Evolutionary conservation across 306 rosid genomes (phyloP).

Genomic region (Quercus engelmannii): DNA sequence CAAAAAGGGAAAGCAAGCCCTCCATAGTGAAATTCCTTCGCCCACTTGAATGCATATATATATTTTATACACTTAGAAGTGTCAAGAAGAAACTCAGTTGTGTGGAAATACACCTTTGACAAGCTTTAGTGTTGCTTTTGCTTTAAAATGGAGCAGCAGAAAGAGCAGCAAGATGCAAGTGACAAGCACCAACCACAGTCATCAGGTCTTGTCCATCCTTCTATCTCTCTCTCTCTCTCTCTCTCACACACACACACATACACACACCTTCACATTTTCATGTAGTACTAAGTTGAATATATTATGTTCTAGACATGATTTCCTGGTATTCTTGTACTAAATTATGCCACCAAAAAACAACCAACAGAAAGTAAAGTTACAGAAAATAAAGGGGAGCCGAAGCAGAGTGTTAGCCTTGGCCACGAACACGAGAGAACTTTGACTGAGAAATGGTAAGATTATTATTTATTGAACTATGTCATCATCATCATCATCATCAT

Average conservation of each 20-base stretch:
- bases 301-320: background rate
- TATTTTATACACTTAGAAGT: background rate
- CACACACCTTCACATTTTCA: background rate
- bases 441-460: background rate
- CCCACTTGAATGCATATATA: background rate
- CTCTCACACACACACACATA: background rate
- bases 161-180: background rate
- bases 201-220: background rate
- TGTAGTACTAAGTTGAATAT: background rate
- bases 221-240: background rate
- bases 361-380: background rate
- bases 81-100: background rate
- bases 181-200: background rate
- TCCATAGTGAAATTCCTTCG: background rate
- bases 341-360: background rate
- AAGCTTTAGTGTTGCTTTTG: background rate
- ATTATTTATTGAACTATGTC: background rate
- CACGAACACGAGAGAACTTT: no score
- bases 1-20: background rate
- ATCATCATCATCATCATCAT: background rate
- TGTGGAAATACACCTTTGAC: background rate
- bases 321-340: background rate
- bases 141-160: background rate
- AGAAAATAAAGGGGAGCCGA: background rate
- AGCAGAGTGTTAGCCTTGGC: background rate